Evolutionary conservation across 225 moss, liverwort and hornwort species (phyloP), one percentile per base, ranked within the genome.

Genomic region (Ulota crispa): DNA sequence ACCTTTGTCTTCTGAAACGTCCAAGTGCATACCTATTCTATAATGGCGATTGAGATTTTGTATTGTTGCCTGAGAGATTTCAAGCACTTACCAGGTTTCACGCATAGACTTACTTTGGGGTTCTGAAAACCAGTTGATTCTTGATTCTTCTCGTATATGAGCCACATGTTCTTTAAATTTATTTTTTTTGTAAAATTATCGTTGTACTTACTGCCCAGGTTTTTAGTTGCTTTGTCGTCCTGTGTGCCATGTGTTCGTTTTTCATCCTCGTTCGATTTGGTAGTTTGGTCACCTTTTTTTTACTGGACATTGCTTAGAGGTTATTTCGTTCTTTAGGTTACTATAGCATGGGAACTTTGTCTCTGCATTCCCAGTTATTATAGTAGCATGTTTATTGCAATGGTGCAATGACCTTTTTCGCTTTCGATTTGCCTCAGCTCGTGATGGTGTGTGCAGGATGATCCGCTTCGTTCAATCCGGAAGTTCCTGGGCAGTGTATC

Each of bases 401-500:
- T 53, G 42, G 57, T 52, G 42, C 55, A 60, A 34, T 67, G 68
- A 20, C 28, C 27, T 52, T 47, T 53, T 67, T 39, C 59, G 75
- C 13, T 50, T 78, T 36, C 41, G 19, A 75, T 66, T 34, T 37
- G 8, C 61, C 57, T 64, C n/a, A 67, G 50, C 32, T 79, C 32
- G 65, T 77, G 59, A 13, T 62, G 30, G 27, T 83, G 76, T 64
- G 67, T 82, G 85, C 88, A 92, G 92, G 85, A 78, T 16, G 74
- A 92, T 85, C 90, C 90, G 31, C 85, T 92, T 66, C 83, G 79
- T 73, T 90, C 92, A 27, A 85, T 92, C 41, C 88, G 88, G 18
- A 90, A 90, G 86, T 82, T 69, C 41, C 61, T 92, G 80, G 92
- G 92, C 27, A 77, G 71, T 61, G 75, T 64, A 52, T 82, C 92